Percentiles rank a stretch among this genome's conserved stretches.
phyloP scores from a whole-genome alignment of 305 asterid species.

The Ruellia speciosa region DNA sequence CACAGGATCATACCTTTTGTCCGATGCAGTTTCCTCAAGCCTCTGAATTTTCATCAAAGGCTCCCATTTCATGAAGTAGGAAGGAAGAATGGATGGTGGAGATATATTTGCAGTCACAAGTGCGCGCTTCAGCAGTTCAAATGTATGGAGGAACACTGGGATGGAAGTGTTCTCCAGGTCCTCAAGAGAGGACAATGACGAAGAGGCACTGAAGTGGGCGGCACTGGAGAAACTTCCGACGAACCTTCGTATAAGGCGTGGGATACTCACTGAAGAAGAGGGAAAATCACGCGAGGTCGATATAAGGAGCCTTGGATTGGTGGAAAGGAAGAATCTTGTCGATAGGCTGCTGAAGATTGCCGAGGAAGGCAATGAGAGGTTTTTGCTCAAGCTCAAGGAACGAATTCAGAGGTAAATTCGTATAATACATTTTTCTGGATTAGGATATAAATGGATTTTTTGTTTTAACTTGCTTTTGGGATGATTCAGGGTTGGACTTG shows the following conservation, averaged over 20 bases:
- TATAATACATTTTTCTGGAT: background rate
- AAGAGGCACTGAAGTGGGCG: constrained; percentile 91
- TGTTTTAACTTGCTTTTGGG: background rate
- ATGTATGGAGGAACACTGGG: constrained; percentile 70
- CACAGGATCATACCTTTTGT: background rate
- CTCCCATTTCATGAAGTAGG: constrained; percentile 21
- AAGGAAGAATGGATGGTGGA: constrained; percentile 50
- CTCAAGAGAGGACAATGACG: constrained; percentile 62
- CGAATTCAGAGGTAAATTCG: constrained; percentile 60
- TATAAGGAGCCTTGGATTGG: constrained; percentile 49
- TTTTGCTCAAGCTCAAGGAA: constrained; percentile 61
- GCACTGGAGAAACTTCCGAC: constrained; percentile 84
- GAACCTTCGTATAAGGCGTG: constrained; percentile 57
- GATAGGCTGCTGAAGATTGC: constrained; percentile 60
- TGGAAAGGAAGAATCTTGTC: constrained; percentile 55
- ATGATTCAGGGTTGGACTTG: constrained; percentile 68
- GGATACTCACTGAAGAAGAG: constrained; percentile 50
- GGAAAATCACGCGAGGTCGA: constrained; percentile 64
- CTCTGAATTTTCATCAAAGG: background rate
- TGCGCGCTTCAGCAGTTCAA: constrained; percentile 67
- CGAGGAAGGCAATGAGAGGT: constrained; percentile 84
- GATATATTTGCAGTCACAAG: constrained; percentile 46
- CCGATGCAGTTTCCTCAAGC: background rate
- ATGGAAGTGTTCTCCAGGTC: constrained; percentile 63
- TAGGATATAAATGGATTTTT: background rate